Base-by-base conservation (phyloP, 345 rosid species). In the Corymbia maculata region DNA sequence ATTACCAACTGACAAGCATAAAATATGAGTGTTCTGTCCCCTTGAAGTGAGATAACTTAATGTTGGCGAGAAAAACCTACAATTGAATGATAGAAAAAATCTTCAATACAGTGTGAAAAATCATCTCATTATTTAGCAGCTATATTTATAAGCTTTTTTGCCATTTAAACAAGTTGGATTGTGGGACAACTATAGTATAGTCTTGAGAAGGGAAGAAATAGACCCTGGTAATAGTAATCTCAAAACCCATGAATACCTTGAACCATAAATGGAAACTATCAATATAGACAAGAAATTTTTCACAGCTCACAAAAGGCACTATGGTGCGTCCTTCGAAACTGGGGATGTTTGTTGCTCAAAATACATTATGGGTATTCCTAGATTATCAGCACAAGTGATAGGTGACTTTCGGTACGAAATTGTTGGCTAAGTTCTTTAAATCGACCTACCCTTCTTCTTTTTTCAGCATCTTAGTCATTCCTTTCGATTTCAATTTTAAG, bases 41-140 rank as follows among this genome's bases (percentile, higher is more conserved):
- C 91, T 93, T 85, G 95, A 93, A 87, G 93, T 90, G 91, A 97
- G 88, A 93, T 93, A 93, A 93, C 88, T 94, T 85, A 97, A 95
- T 13, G 97, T 95, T 61, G 99, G 98, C 88, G 98, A 93, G 91
- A 97, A 97, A 93, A 97, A 96, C 98, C 98, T 97, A 94, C 87
- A 52, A 9, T 75, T 75, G 49, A 70, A 36, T 75, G 13, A 75
- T 36, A 47, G 26, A 75, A 47, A 75, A 75, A 75, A 36, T 75
- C 82, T 36, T 75, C 82, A 75, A 5, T 36, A 36, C 82, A 0
- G 80, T 32, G 82, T 36, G 82, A 70, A 36, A 36, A 70, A 36
- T 19, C 26, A 70, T 17, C 19, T 36, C 47, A 70, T 36, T 70
- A 5, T 36, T 70, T 36, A 36, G 36, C 26, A 70, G 82, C 44